Evolutionary conservation across 1,139 yeast species (phyloP).

Genomic region (Taiozyma sp.): DNA sequence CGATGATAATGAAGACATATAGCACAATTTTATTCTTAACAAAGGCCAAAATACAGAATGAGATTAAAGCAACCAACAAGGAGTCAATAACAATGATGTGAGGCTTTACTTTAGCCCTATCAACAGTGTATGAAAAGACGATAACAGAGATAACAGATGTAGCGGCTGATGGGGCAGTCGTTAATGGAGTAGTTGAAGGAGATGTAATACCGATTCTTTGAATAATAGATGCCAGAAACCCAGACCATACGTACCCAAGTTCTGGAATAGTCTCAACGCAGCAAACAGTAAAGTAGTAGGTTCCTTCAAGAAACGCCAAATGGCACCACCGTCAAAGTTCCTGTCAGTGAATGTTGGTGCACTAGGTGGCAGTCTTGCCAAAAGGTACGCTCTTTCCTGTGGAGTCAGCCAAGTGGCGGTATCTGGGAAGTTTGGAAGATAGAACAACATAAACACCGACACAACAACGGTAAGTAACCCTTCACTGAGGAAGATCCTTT

Average conservation of each 20-base stretch:
- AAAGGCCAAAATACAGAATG: slow-evolving; percentile 8
- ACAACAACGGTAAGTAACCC: slow-evolving; percentile 32
- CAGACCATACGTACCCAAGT: slow-evolving; percentile 27
- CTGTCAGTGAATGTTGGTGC: slow-evolving; percentile 13
- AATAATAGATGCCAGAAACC: slow-evolving; percentile 25
- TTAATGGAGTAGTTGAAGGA: slow-evolving; percentile 17
- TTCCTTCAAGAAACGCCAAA: slow-evolving; percentile 14
- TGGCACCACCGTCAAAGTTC: slow-evolving; percentile 13
- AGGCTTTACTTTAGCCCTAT: slow-evolving; percentile 6
- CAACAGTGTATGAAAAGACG: slow-evolving; percentile 6
- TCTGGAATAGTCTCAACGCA: slow-evolving; percentile 25
- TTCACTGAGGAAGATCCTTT: slow-evolving; percentile 35
- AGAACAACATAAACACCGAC: slow-evolving; percentile 27
- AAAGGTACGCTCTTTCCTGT: slow-evolving; percentile 30
- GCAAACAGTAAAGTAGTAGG: slow-evolving; percentile 22
- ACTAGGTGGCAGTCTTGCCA: slow-evolving; percentile 15
- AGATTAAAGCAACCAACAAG: slow-evolving; percentile 1
- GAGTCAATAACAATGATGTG: slow-evolving; percentile 1
- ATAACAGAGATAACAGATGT: slow-evolving; percentile 8
- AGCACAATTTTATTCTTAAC: slow-evolving; percentile 5
- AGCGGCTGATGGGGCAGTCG: slow-evolving; percentile 11
- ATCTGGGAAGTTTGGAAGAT: slow-evolving; percentile 42
- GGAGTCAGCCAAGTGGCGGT: slow-evolving; percentile 34
- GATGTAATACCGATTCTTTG: slow-evolving; percentile 22
- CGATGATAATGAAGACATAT: slow-evolving; percentile 10